phyloP scores from a whole-genome alignment of 1,284 basidiomycete genomes.

The Caloboletus firmus region DNA sequence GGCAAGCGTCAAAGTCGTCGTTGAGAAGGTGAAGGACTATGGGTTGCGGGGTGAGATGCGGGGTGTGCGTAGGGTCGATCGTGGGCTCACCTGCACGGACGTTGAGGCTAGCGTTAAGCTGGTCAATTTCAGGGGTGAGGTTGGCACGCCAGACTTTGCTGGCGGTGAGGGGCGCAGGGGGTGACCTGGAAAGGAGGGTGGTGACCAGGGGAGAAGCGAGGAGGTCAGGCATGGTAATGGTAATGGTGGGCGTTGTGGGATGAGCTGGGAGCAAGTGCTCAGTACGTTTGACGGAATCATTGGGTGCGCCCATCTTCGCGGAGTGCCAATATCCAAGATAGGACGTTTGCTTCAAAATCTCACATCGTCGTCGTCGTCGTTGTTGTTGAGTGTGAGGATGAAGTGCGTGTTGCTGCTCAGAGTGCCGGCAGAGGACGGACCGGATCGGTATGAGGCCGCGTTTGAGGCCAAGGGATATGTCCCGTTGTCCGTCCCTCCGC shows the following conservation, averaged over 20 bases:
- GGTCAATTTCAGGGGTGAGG: slow-evolving; percentile 25
- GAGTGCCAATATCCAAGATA: slow-evolving; percentile 7
- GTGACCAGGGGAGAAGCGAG: slow-evolving; percentile 16
- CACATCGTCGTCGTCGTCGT: not conserved
- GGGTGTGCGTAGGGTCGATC: not conserved
- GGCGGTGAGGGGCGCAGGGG: slow-evolving; percentile 18
- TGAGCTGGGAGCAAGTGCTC: not conserved
- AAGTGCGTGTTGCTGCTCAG: slow-evolving; percentile 56
- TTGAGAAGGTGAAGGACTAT: slow-evolving; percentile 33
- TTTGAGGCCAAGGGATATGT: slow-evolving; percentile 47
- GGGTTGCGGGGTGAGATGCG: not conserved
- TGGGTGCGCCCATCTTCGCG: not conserved
- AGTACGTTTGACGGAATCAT: too few relatives aligned
- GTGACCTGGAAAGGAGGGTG: slow-evolving; percentile 18
- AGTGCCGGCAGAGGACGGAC: slow-evolving; percentile 42
- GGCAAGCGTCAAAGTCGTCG: slow-evolving; percentile 30
- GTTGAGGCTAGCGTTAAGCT: slow-evolving; percentile 18
- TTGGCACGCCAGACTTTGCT: slow-evolving; percentile 20
- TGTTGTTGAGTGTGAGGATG: slow-evolving; percentile 6
- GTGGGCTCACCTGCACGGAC: slow-evolving; percentile 17
- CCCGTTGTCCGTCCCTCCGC: slow-evolving; percentile 60
- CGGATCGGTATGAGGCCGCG: slow-evolving; percentile 53
- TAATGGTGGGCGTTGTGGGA: not conserved
- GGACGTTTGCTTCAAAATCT: not conserved
- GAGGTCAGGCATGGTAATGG: slow-evolving; percentile 9